phyloP scores from a whole-genome alignment of 139 green algal genomes.

The Nannochloris sp. region DNA sequence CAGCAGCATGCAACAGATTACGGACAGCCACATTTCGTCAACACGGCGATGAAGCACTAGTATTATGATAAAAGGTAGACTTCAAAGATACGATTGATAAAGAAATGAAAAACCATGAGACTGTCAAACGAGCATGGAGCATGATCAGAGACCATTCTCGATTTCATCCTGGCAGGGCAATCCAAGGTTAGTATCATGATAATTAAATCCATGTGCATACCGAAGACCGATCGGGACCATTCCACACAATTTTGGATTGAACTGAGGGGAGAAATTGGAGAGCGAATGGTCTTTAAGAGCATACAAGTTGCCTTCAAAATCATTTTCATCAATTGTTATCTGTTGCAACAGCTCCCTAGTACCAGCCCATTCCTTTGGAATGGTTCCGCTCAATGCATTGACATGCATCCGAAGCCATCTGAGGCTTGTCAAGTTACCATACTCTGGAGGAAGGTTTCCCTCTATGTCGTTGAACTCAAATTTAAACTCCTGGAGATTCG shows the following conservation, averaged over 20 bases:
- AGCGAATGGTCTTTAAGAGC: slow-evolving; percentile 14
- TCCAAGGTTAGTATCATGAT: slow-evolving; percentile 22
- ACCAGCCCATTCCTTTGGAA: slow-evolving; percentile 1
- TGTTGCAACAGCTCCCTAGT: not conserved
- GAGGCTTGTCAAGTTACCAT: slow-evolving; percentile 10
- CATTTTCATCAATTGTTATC: slow-evolving; percentile 11
- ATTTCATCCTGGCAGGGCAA: slow-evolving; percentile 33
- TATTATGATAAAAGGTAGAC: no score
- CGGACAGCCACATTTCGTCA: slow-evolving; percentile 31
- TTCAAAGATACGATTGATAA: no score
- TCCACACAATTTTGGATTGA: slow-evolving; percentile 38
- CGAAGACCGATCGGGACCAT: slow-evolving; percentile 34
- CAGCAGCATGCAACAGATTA: slow-evolving; percentile 57
- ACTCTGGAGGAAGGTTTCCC: slow-evolving; percentile 20
- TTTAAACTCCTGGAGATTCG: slow-evolving; percentile 24
- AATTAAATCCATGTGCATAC: slow-evolving; percentile 38
- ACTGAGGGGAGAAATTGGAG: slow-evolving; percentile 6
- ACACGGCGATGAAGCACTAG: not conserved
- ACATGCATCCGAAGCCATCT: slow-evolving; percentile 12
- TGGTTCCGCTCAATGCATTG: slow-evolving; percentile 18
- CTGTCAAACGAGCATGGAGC: no score
- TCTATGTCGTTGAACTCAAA: slow-evolving; percentile 2
- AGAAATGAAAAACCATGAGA: no score
- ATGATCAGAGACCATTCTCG: slow-evolving; percentile 5
- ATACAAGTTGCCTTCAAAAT: slow-evolving; percentile 31